These are phyloP conservation scores for Marasmius sp. DNA, from an alignment of 1,284 basidiomycete species.

Conservation along the genomic window DNA sequence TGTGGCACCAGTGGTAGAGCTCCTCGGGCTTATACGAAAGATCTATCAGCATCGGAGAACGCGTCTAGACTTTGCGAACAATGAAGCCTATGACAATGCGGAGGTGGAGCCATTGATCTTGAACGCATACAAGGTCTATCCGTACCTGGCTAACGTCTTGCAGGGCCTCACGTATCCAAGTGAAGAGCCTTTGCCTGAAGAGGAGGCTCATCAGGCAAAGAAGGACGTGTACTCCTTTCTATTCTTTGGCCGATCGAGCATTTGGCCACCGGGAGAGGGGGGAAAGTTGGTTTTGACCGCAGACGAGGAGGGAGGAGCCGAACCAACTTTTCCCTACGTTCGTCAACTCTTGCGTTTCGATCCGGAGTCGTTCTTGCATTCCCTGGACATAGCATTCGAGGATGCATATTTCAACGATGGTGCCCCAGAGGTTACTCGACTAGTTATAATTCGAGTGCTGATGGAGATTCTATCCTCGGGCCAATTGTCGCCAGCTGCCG, in stretches of 20 bases:
- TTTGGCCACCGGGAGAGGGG: constrained; percentile 75
- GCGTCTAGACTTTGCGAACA: constrained; percentile 30
- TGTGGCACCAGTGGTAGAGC: constrained; percentile 85
- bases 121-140: constrained; percentile 91
- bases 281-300: constrained; percentile 75
- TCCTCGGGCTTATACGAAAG: constrained; percentile 76
- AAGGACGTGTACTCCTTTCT: constrained; percentile 77
- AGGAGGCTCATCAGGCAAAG: constrained; percentile 68
- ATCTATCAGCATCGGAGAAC: constrained; percentile 54
- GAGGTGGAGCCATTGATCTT: constrained; percentile 60
- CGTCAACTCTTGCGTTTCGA: constrained; percentile 86
- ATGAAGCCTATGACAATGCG: constrained; percentile 34
- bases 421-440: constrained; percentile 65
- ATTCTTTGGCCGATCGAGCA: constrained; percentile 78
- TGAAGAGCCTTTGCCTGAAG: constrained; percentile 66
- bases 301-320: constrained; percentile 66
- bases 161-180: constrained; percentile 88
- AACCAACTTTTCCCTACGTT: constrained; percentile 88
- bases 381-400: constrained; percentile 93
- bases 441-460: constrained; percentile 83
- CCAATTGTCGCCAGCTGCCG: constrained; percentile 59
- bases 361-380: constrained; percentile 92
- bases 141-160: constrained; percentile 87
- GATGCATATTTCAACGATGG: constrained; percentile 88
- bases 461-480: constrained; percentile 73